Base-by-base conservation (phyloP, 176 grass and related monocot genomes). In the Oryza meyeriana region DNA sequence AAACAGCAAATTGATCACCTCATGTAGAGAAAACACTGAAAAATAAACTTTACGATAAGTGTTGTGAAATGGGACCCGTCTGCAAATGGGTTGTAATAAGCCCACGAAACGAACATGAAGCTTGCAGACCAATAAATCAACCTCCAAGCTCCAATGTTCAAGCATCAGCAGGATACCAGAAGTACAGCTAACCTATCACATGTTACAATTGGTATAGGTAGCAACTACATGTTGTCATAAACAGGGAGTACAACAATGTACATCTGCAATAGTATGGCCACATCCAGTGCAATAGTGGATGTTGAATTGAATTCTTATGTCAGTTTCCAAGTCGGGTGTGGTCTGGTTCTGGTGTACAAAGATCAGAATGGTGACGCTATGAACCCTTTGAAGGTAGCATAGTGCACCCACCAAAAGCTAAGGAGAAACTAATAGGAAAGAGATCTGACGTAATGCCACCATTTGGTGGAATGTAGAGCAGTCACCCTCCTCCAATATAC, bases 391-490 rank as follows among this genome's bases (percentile, higher is more conserved):
- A 75, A 52, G 70, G 63, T 47, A 75, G 30, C 30, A 67, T 58
- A 52, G 76, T 6, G 71, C 82, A 34, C 87, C 96, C 93, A 98
- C 93, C 96, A 95, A 87, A 95, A 95, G 77, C 96, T 95, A 85
- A 98, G 16, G 88, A 95, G 84, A 98, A 91, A 76, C 93, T 93
- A 29, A 85, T 85, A 35, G 96, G 96, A 98, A 28, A 98, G 96
- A 76, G 93, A 98, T 77, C 89, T 93, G 67, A 93, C 89, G 33
- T 95, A 95, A 78, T 95, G 92, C 95, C 92, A 95, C 90, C 96
- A 95, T 91, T 98, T 40, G 82, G 91, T 82, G 96, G 93, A 86
- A 98, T 93, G 83, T 95, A 98, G 76, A 98, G 93, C 87, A 95
- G 39, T 94, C 96, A 61, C 96, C 96, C 68, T 95, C 93, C 71